Evolutionary conservation across 2,329 filamentous ascomycete species (phyloP).

Genomic region (Talaromyces sp.): DNA sequence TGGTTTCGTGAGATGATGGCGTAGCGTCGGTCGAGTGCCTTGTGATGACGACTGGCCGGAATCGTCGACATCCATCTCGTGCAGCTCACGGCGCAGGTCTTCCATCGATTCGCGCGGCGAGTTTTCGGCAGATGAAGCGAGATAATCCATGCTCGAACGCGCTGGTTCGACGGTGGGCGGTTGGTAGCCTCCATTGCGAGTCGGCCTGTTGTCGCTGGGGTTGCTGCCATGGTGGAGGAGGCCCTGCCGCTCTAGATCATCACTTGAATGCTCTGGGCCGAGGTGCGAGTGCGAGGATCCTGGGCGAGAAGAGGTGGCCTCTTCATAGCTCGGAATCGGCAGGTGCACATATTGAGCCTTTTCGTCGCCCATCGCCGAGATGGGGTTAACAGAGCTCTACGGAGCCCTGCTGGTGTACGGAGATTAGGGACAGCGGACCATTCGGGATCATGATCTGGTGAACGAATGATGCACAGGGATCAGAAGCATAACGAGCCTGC

Average conservation of each 20-base stretch:
- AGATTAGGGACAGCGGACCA: slow-evolving; percentile 22
- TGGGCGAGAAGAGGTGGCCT: slow-evolving; percentile 61
- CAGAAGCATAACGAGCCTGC: slow-evolving; percentile 19
- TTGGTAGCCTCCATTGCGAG: slow-evolving; percentile 56
- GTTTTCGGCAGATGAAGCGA: slow-evolving; percentile 50
- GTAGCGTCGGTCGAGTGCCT: slow-evolving; percentile 34
- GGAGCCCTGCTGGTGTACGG: slow-evolving; percentile 27
- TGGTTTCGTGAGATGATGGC: slow-evolving; percentile 50
- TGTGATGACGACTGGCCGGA: slow-evolving; percentile 35
- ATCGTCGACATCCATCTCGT: slow-evolving; percentile 84
- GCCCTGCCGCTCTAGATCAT: slow-evolving; percentile 71
- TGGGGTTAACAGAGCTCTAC: slow-evolving; percentile 22
- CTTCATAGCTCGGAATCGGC: slow-evolving; percentile 78
- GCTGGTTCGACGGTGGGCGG: slow-evolving; percentile 79
- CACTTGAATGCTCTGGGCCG: slow-evolving; percentile 56
- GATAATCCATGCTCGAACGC: slow-evolving; percentile 55
- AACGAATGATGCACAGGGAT: slow-evolving; percentile 26
- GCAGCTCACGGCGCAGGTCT: slow-evolving; percentile 72
- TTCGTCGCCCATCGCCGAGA: slow-evolving; percentile 43
- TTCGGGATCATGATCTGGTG: slow-evolving; percentile 35
- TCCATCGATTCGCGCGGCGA: slow-evolving; percentile 52
- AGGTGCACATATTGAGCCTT: slow-evolving; percentile 56
- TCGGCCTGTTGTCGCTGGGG: slow-evolving; percentile 35
- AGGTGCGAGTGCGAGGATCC: slow-evolving; percentile 45
- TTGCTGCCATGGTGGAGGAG: slow-evolving; percentile 57